Evolutionary conservation across 108 stramenopile species (phyloP).

Genomic region (Chaetoceros muelleri): DNA sequence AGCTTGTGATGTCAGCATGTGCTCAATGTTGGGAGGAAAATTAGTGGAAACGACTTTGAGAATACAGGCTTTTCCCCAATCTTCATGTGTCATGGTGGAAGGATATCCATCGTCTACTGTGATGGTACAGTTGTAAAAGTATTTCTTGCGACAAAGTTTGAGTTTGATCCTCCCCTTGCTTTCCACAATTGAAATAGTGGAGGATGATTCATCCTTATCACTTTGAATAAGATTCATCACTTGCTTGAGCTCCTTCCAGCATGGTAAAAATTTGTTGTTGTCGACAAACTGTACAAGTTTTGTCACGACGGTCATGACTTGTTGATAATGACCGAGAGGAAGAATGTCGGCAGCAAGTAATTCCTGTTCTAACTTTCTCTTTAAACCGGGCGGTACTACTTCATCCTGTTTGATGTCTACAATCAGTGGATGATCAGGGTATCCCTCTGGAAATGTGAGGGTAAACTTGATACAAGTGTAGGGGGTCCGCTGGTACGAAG

Average conservation of each 20-base stretch:
- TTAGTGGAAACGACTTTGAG: slow-evolving; percentile 30
- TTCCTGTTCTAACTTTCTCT: slow-evolving; percentile 38
- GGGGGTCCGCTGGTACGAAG: slow-evolving; percentile 30
- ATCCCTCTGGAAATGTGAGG: slow-evolving; percentile 29
- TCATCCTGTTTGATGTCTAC: slow-evolving; percentile 18
- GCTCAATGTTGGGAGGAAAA: slow-evolving; percentile 28
- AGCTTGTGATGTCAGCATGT: slow-evolving; percentile 35
- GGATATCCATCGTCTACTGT: slow-evolving; percentile 36
- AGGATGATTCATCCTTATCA: slow-evolving; percentile 6
- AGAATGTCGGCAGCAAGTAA: slow-evolving; percentile 11
- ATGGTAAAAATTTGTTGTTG: slow-evolving; percentile 29
- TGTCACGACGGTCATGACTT: slow-evolving; percentile 20
- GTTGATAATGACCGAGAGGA: slow-evolving; percentile 9
- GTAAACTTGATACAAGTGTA: slow-evolving; percentile 31
- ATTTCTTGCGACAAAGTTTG: slow-evolving; percentile 13
- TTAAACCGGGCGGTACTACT: slow-evolving; percentile 30
- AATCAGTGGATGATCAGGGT: slow-evolving; percentile 23
- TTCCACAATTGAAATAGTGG: slow-evolving; percentile 21
- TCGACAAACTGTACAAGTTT: slow-evolving; percentile 22
- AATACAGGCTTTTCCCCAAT: slow-evolving; percentile 16
- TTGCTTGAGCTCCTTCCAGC: slow-evolving; percentile 37
- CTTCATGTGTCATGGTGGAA: slow-evolving; percentile 8
- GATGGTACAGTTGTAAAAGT: slow-evolving; percentile 22
- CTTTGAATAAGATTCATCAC: slow-evolving; percentile 19
- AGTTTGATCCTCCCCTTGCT: slow-evolving; percentile 27